These are phyloP conservation scores for Penicillium sp. DNA, from an alignment of 2,329 filamentous ascomycete species.

Conservation along the genomic window DNA sequence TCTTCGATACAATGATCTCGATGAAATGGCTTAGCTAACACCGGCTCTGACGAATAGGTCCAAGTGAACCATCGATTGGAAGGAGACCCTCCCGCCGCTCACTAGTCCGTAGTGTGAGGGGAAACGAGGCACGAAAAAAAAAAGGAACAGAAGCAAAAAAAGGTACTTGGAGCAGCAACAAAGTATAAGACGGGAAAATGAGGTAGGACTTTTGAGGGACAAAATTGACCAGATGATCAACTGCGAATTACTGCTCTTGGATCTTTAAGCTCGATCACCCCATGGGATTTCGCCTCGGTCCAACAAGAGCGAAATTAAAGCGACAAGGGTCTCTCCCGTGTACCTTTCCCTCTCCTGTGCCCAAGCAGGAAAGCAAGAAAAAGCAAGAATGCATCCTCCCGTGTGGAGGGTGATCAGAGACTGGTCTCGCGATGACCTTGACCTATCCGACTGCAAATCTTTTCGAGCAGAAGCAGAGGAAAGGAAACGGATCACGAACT, in stretches of 20 bases:
- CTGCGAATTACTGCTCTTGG: not conserved
- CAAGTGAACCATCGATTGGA: slow-evolving; percentile 13
- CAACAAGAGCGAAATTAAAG: not conserved
- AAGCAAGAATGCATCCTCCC: slow-evolving; percentile 20
- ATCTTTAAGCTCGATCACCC: not conserved
- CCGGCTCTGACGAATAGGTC: slow-evolving; percentile 17
- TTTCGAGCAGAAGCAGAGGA: not conserved
- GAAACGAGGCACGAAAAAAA: not conserved
- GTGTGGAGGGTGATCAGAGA: slow-evolving; percentile 12
- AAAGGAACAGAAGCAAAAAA: slow-evolving; percentile 15
- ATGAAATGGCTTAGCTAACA: slow-evolving; percentile 20
- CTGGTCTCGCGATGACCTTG: not conserved
- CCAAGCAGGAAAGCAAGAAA: slow-evolving; percentile 4
- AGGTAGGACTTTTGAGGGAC: not conserved
- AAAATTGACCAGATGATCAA: not conserved
- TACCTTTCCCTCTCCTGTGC: not conserved
- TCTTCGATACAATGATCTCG: slow-evolving; percentile 18
- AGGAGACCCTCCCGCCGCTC: slow-evolving; percentile 13
- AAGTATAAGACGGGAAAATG: not conserved
- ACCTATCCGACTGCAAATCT: not conserved
- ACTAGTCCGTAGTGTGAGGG: slow-evolving; percentile 19
- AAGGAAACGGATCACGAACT: not conserved
- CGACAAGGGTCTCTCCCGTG: not conserved
- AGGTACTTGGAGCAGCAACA: slow-evolving; percentile 3
- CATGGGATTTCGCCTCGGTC: slow-evolving; percentile 9